Conservation (phyloP, 345 rosid genomes). For the Eucalyptus tenuipes region DNA sequence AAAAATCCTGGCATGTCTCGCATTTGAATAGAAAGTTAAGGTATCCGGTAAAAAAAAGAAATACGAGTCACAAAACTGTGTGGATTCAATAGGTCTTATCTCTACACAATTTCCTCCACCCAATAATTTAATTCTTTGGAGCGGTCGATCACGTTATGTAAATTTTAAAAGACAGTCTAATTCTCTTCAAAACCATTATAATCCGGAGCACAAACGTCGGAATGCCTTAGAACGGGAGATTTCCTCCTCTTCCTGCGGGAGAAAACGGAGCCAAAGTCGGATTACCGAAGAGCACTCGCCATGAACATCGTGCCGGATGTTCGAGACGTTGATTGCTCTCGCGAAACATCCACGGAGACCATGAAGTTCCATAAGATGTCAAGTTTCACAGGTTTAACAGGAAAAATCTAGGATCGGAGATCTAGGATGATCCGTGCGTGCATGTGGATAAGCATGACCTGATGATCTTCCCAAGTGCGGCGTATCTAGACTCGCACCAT, state of each 20-base stretch:
- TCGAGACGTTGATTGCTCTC: neutral
- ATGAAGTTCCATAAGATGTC: neutral
- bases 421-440: neutral
- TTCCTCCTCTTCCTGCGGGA: neutral
- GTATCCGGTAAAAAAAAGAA: neutral
- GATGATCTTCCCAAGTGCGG: neutral
- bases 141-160: too few species aligned
- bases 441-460: neutral
- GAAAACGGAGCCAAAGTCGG: neutral
- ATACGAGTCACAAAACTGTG: too few species aligned
- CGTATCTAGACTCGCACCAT: neutral
- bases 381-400: neutral
- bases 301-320: neutral
- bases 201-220: neutral
- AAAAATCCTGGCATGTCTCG: neutral
- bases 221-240: neutral
- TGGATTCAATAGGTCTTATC: neutral
- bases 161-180: too few species aligned
- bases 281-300: neutral
- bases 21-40: neutral
- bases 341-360: neutral
- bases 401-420: neutral
- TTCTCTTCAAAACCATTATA: too few species aligned
- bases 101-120: too few species aligned
- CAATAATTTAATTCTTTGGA: too few species aligned